Conservation (phyloP, 2,329 filamentous ascomycete genomes). For the Diaporthe vaccinii region DNA sequence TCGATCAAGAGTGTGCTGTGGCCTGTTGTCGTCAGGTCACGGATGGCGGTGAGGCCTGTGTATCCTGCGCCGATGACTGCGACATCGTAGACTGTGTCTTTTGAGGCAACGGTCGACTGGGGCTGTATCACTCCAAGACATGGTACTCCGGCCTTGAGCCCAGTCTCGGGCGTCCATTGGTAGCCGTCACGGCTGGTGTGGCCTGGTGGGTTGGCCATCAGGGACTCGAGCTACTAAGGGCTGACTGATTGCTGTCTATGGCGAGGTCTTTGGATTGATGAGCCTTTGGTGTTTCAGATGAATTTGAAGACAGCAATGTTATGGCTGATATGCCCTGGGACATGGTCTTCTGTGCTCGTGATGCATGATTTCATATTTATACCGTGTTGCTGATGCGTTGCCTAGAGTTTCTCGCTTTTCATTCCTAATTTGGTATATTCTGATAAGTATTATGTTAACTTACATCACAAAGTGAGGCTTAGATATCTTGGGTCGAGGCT, state of each 20-base stretch:
- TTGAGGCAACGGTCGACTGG: conserved; percentile 6
- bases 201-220: conserved; percentile 36
- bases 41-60: conserved; percentile 49
- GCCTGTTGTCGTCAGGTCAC: conserved; percentile 48
- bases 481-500: not conserved
- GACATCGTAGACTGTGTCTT: conserved; percentile 41
- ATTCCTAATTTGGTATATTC: not conserved
- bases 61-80: conserved; percentile 52
- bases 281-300: not conserved
- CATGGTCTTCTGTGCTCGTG: not conserved
- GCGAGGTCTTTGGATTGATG: not conserved
- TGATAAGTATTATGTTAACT: not conserved
- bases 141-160: conserved; percentile 39
- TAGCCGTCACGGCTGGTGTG: conserved; percentile 41
- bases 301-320: not conserved
- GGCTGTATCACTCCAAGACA: conserved; percentile 37
- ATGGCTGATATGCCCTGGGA: not conserved
- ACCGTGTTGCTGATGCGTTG: not conserved
- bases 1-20: conserved; percentile 58
- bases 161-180: conserved; percentile 41
- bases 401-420: not conserved
- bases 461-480: not conserved
- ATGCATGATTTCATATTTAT: conserved; percentile 10
- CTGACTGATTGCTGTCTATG: not conserved
- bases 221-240: not conserved